Evolutionary conservation across 2,329 filamentous ascomycete genomes (phyloP).

Genomic region (Neofusicoccum ribis): DNA sequence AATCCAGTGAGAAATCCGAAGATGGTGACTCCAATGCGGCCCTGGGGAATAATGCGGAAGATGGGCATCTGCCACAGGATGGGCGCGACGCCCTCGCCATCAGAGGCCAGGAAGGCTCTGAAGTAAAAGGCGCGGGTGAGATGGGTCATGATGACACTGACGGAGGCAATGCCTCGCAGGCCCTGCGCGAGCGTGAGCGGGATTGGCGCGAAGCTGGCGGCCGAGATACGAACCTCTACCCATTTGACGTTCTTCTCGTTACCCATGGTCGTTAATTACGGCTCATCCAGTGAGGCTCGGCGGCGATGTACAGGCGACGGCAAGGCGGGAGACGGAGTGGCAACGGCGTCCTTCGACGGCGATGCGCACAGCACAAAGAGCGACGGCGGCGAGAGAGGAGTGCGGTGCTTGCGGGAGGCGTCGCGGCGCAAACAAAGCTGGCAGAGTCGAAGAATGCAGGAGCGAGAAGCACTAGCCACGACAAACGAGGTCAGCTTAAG

Average conservation of each 20-base stretch:
- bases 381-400: neutral
- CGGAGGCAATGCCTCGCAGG: slow-evolving; percentile 55
- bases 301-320: neutral
- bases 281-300: slow-evolving; percentile 17
- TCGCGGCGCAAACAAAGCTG: neutral
- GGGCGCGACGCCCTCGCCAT: slow-evolving; percentile 43
- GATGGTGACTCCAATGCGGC: slow-evolving; percentile 56
- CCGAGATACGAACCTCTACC: slow-evolving; percentile 38
- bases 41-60: slow-evolving; percentile 58
- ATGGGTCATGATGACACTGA: slow-evolving; percentile 55
- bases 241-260: slow-evolving; percentile 41
- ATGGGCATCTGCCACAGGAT: slow-evolving; percentile 53
- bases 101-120: slow-evolving; percentile 50
- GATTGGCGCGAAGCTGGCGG: neutral
- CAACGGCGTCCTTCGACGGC: neutral
- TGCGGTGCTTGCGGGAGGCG: neutral
- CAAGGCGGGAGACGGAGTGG: neutral
- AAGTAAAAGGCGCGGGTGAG: slow-evolving; percentile 55
- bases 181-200: slow-evolving; percentile 37
- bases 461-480: neutral
- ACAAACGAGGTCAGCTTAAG: slow-evolving; percentile 7
- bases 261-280: slow-evolving; percentile 24
- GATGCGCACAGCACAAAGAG: neutral
- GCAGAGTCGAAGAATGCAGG: slow-evolving; percentile 1
- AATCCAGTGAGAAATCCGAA: slow-evolving; percentile 59